Conservation (phyloP, 495 filamentous ascomycete species). For the Talaromyces liani region DNA sequence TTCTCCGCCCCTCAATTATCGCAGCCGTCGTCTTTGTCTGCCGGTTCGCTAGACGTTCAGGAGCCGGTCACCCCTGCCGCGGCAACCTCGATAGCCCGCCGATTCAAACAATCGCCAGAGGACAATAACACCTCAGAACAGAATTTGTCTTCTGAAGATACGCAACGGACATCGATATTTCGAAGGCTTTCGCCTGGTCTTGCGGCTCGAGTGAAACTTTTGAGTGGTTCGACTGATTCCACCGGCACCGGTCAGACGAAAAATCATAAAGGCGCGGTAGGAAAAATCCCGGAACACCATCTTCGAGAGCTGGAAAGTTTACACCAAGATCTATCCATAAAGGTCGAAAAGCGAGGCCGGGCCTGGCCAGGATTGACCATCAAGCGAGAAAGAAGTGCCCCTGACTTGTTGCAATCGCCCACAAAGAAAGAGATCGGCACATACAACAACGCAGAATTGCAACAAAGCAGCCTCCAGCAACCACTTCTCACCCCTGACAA, state of each 20-base stretch:
- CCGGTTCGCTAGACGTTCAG: background rate
- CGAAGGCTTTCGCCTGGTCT: conserved; percentile 58
- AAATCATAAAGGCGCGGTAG: conserved; percentile 42
- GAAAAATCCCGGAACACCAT: conserved; percentile 67
- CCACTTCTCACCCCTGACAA: background rate
- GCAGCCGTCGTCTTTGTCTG: background rate
- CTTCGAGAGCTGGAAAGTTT: conserved; percentile 59
- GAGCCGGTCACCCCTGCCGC: background rate
- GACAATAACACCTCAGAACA: background rate
- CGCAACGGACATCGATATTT: conserved; percentile 26
- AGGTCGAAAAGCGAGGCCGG: conserved; percentile 52
- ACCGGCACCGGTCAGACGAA: conserved; percentile 20
- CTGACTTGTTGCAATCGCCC: conserved; percentile 15
- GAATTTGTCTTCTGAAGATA: background rate
- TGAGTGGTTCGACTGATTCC: conserved; percentile 52
- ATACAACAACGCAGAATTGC: conserved; percentile 4
- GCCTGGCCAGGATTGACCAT: conserved; percentile 48
- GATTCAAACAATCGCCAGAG: background rate
- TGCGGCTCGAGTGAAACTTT: conserved; percentile 66
- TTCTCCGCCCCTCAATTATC: conserved; percentile 14
- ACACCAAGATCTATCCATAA: conserved; percentile 49
- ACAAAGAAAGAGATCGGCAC: conserved; percentile 17
- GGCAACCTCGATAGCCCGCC: background rate
- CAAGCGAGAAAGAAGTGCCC: conserved; percentile 11
- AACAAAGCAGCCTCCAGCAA: conserved; percentile 6